A percentile compares a stretch with the other conserved stretches of the same genome.
phyloP scores from a whole-genome alignment of 805 yeast genomes.

The Deakozyma indianensis region DNA sequence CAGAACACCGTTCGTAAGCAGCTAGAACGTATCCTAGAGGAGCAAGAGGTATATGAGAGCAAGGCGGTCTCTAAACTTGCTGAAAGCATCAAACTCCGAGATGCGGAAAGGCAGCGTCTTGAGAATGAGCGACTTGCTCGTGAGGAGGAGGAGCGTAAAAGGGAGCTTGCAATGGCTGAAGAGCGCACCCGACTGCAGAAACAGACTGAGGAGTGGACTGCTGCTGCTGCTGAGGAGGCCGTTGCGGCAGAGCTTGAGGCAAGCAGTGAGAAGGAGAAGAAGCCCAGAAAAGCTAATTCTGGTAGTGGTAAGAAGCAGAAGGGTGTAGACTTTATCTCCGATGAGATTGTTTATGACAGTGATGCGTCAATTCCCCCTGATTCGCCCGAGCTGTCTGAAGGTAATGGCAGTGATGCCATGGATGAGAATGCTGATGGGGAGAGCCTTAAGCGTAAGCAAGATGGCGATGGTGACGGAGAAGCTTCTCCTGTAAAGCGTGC shows the following conservation, averaged over 20 bases:
- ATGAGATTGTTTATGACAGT: slow-evolving; percentile 26
- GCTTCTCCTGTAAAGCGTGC: slow-evolving; percentile 11
- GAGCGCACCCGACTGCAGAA: slow-evolving; percentile 18
- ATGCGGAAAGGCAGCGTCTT: slow-evolving; percentile 34
- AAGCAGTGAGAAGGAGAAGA: slow-evolving; percentile 7
- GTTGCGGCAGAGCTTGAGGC: slow-evolving; percentile 14
- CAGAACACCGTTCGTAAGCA: slow-evolving; percentile 58
- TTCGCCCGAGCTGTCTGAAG: slow-evolving; percentile 12
- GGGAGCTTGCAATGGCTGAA: slow-evolving; percentile 15
- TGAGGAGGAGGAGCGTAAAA: slow-evolving; percentile 17
- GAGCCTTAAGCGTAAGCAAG: slow-evolving; percentile 8
- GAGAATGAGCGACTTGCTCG: slow-evolving; percentile 23
- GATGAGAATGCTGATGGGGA: slow-evolving; percentile 17
- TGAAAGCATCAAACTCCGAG: slow-evolving; percentile 56
- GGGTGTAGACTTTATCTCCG: slow-evolving; percentile 21
- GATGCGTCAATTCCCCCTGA: slow-evolving; percentile 16
- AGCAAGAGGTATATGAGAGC: slow-evolving; percentile 51
- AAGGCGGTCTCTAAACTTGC: slow-evolving; percentile 46
- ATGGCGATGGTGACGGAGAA: slow-evolving; percentile 7
- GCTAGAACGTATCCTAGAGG: slow-evolving; percentile 52
- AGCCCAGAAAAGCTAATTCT: slow-evolving; percentile 5
- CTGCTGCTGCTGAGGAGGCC: slow-evolving; percentile 25
- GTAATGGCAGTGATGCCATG: slow-evolving; percentile 21
- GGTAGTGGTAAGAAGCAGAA: slow-evolving; percentile 5
- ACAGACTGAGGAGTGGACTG: slow-evolving; percentile 27